Evolutionary conservation across 2,329 filamentous ascomycete genomes (phyloP).

Genomic region (Paecilomyces sp.): DNA sequence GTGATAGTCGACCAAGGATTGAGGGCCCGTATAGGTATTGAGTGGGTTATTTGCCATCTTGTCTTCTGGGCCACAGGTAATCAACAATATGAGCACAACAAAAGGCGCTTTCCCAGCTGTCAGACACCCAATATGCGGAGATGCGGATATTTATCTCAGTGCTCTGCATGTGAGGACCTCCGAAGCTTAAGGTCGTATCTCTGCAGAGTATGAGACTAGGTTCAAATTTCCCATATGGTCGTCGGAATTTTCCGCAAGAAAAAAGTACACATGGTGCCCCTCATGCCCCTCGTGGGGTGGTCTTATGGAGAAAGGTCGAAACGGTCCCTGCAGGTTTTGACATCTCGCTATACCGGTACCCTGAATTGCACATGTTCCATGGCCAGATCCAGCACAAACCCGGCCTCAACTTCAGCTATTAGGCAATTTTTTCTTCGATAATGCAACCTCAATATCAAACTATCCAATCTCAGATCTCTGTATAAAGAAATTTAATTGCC

Average conservation of each 20-base stretch:
- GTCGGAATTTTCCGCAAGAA: not conserved
- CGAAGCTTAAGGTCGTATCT: not conserved
- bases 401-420: not conserved
- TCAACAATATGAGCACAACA: not conserved
- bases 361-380: not conserved
- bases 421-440: not conserved
- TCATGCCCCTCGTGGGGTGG: not conserved
- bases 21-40: slow-evolving; percentile 53
- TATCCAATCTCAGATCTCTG: not conserved
- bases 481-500: not conserved
- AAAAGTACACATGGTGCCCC: not conserved
- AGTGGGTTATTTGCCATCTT: slow-evolving; percentile 20
- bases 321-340: not conserved
- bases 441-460: not conserved
- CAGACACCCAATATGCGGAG: not conserved
- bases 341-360: not conserved
- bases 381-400: not conserved
- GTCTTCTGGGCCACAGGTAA: not conserved
- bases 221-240: not conserved
- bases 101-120: not conserved
- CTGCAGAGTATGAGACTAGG: not conserved
- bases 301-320: not conserved
- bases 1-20: slow-evolving; percentile 53
- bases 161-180: not conserved
- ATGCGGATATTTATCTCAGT: not conserved